phyloP scores from a whole-genome alignment of 2,329 filamentous ascomycete species.

The Penicillium sp. region DNA sequence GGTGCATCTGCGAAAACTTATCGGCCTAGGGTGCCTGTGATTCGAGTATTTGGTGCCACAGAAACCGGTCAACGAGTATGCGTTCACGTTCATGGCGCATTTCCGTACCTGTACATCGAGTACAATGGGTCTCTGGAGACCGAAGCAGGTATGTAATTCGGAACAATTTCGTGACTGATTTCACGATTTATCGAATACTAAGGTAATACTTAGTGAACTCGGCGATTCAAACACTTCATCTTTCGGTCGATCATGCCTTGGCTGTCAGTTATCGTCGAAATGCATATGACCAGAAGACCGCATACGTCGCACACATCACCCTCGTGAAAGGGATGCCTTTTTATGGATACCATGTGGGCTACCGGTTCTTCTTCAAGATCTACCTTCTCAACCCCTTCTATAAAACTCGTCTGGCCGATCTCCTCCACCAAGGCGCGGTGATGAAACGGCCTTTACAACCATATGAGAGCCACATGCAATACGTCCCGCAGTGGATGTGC shows the following conservation, averaged over 20 bases:
- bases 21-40: slow-evolving; percentile 75
- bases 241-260: slow-evolving; percentile 87
- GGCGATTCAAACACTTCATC: slow-evolving; percentile 75
- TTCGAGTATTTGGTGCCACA: slow-evolving; percentile 88
- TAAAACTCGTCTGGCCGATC: slow-evolving; percentile 82
- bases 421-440: slow-evolving; percentile 83
- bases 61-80: slow-evolving; percentile 95
- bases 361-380: slow-evolving; percentile 87
- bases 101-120: slow-evolving; percentile 92
- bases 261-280: slow-evolving; percentile 81
- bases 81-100: slow-evolving; percentile 90
- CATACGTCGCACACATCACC: slow-evolving; percentile 85
- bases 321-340: slow-evolving; percentile 92
- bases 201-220: slow-evolving; percentile 58
- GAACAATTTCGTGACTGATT: not conserved
- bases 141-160: slow-evolving; percentile 60
- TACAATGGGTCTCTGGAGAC: slow-evolving; percentile 69
- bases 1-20: slow-evolving; percentile 59
- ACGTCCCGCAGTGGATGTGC: slow-evolving; percentile 93
- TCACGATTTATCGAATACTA: slow-evolving; percentile 12
- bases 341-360: slow-evolving; percentile 93
- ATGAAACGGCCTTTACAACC: slow-evolving; percentile 83
- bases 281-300: slow-evolving; percentile 64
- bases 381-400: slow-evolving; percentile 86
- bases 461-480: slow-evolving; percentile 91